Evolutionary conservation across 495 filamentous ascomycete species (phyloP).

Genomic region (Schizothecium vesticola): DNA sequence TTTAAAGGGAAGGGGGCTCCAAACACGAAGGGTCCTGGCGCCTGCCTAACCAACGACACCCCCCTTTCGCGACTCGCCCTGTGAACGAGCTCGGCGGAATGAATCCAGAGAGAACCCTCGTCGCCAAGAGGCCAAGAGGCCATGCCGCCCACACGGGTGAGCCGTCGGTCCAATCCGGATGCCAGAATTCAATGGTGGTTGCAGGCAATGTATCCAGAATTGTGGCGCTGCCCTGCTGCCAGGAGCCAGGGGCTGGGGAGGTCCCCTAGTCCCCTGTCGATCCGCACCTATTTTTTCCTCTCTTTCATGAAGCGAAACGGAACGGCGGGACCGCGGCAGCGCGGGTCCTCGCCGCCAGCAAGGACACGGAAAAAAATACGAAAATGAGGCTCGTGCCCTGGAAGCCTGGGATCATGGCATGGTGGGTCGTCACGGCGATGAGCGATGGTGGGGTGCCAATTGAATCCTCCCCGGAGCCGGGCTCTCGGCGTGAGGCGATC

Average conservation of each 20-base stretch:
- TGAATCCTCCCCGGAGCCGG: background rate
- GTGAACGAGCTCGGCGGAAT: background rate
- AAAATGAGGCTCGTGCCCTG: background rate
- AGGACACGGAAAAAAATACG: background rate
- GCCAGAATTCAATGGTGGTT: background rate
- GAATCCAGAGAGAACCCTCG: background rate
- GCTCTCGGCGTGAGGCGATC: background rate
- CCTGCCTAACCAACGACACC: background rate
- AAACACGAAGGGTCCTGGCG: background rate
- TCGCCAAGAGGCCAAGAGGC: constrained; percentile 6
- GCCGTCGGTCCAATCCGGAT: background rate
- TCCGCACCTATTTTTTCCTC: background rate
- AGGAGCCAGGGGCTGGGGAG: background rate
- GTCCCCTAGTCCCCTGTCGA: constrained; percentile 6
- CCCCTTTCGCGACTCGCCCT: background rate
- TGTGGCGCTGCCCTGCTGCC: constrained; percentile 3
- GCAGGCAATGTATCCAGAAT: constrained; percentile 14
- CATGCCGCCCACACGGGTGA: background rate
- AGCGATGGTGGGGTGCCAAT: background rate
- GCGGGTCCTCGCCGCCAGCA: background rate
- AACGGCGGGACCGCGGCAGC: background rate
- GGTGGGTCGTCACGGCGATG: background rate
- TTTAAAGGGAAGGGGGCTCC: background rate
- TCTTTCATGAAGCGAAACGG: background rate
- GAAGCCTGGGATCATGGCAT: background rate